Evolutionary conservation across 2,329 filamentous ascomycete species (phyloP).

Genomic region (Trichoderma asperellum): DNA sequence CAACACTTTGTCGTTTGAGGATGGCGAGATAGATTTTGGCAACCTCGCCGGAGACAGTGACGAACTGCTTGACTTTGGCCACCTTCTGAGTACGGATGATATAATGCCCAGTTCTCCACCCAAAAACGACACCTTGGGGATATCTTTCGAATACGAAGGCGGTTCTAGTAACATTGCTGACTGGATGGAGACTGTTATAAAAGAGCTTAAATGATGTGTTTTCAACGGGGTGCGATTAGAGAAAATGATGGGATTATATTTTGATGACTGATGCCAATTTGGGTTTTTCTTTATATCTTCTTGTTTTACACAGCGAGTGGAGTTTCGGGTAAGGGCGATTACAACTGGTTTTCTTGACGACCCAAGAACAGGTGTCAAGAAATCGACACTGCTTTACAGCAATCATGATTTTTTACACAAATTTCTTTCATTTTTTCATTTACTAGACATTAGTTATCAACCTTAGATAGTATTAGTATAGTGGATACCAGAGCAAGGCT

Average conservation of each 20-base stretch:
- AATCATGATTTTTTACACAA: not conserved
- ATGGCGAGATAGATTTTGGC: constrained; percentile 51
- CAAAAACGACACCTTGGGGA: constrained; percentile 35
- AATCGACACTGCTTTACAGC: not conserved
- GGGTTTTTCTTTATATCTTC: not conserved
- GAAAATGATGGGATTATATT: not conserved
- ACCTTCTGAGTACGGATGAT: constrained; percentile 52
- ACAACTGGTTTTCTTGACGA: constrained; percentile 14
- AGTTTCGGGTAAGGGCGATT: constrained; percentile 19
- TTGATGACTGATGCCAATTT: constrained; percentile 17
- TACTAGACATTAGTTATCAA: not conserved
- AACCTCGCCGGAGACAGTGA: constrained; percentile 44
- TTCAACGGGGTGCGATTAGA: not conserved
- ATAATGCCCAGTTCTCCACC: constrained; percentile 56
- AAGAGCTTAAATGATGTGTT: constrained; percentile 11
- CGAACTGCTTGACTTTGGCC: constrained; percentile 51
- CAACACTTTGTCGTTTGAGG: constrained; percentile 49
- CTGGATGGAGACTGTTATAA: constrained; percentile 34
- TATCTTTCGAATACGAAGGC: constrained; percentile 42
- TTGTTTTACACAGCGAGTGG: constrained; percentile 3
- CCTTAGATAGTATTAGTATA: constrained; percentile 2
- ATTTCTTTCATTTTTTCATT: not conserved
- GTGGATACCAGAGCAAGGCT: constrained; percentile 24
- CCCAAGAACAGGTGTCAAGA: not conserved
- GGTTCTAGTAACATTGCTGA: constrained; percentile 38